Conservation (phyloP, 1,284 basidiomycete species). For the Fistulinella staudtii region DNA sequence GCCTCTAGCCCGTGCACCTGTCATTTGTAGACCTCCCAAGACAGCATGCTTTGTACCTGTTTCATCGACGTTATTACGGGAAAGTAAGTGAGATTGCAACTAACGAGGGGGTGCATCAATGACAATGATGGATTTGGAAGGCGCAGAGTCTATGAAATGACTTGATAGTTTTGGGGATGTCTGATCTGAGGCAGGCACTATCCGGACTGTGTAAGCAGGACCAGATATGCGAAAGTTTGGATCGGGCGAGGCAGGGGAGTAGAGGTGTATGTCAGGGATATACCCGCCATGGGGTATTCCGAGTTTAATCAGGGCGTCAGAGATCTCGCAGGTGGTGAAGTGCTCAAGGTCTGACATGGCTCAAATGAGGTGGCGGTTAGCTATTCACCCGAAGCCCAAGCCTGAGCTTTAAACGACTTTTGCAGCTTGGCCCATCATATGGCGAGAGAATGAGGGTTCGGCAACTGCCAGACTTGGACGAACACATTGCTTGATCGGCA, state of each 20-base stretch:
- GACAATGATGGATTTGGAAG: constrained; percentile 66
- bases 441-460: too few species aligned
- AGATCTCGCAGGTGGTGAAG: constrained; percentile 74
- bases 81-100: constrained; percentile 23
- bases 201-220: constrained; percentile 88
- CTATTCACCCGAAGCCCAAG: too few species aligned
- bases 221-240: constrained; percentile 51
- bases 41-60: constrained; percentile 79
- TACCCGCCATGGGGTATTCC: constrained; percentile 73
- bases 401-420: too few species aligned
- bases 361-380: too few species aligned
- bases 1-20: constrained; percentile 70
- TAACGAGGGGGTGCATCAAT: constrained; percentile 74
- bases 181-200: constrained; percentile 66
- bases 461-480: too few species aligned
- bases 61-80: constrained; percentile 1
- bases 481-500: too few species aligned
- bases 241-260: constrained; percentile 42
- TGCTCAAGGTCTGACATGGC: neutral
- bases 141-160: constrained; percentile 85
- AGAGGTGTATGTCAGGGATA: constrained; percentile 73
- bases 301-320: constrained; percentile 89
- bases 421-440: too few species aligned
- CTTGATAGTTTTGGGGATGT: constrained; percentile 61
- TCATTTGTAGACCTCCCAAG: constrained; percentile 91